Conservation (phyloP, 345 rosid species). For the Salix arbutifolia region DNA sequence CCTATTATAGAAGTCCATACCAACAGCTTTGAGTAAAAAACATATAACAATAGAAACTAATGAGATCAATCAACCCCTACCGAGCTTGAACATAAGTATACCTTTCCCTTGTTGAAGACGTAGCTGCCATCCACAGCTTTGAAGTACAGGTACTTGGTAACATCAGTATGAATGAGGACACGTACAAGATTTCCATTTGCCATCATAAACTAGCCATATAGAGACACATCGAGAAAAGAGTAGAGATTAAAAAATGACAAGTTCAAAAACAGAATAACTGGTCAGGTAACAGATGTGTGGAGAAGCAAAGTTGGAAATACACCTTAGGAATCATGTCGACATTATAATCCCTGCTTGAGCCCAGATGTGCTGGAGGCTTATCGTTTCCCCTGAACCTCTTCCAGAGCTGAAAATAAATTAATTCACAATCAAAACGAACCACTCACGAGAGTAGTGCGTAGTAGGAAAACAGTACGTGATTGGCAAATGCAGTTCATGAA, state of each 20-base stretch:
- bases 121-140: constrained; percentile 98
- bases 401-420: constrained; percentile 66
- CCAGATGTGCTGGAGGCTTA: constrained; percentile 85
- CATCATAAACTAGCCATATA: constrained; percentile 76
- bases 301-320: constrained; percentile 5
- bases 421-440: neutral
- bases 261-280: neutral
- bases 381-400: constrained; percentile 86
- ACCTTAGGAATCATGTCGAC: constrained; percentile 99
- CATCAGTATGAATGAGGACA: constrained; percentile 93
- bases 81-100: constrained; percentile 21
- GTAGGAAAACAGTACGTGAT: neutral
- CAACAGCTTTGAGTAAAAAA: neutral
- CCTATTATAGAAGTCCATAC: constrained; percentile 35
- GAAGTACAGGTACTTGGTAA: constrained; percentile 84
- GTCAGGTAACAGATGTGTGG: neutral
- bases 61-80: neutral
- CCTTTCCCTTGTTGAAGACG: constrained; percentile 92
- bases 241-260: neutral
- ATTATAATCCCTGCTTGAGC: constrained; percentile 92
- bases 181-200: constrained; percentile 98
- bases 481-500: neutral
- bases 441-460: neutral
- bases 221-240: constrained; percentile 1
- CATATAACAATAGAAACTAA: neutral